These are phyloP conservation scores for Verticillium alfalfae DNA, from an alignment of 2,329 filamentous ascomycete species.

Conservation along the genomic window DNA sequence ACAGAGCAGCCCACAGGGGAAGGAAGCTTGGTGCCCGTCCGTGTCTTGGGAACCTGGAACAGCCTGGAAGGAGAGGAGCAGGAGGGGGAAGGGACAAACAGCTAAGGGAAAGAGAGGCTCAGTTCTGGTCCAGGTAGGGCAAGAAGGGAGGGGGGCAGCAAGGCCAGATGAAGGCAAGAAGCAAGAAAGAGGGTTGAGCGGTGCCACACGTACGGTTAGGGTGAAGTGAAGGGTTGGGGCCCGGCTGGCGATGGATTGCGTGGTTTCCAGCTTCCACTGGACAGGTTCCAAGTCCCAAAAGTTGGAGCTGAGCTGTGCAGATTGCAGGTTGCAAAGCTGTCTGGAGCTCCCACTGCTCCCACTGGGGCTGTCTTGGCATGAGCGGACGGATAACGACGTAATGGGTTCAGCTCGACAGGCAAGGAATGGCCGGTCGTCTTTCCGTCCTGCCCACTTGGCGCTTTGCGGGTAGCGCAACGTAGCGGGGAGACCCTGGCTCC, in stretches of 20 bases:
- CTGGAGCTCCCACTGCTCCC: neutral
- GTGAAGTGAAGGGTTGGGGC: slow-evolving; percentile 4
- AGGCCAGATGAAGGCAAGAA: slow-evolving; percentile 11
- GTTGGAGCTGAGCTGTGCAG: neutral
- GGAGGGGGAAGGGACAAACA: slow-evolving; percentile 10
- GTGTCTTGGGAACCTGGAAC: neutral
- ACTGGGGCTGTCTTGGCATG: neutral
- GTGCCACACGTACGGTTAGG: slow-evolving; percentile 4
- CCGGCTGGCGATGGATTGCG: neutral
- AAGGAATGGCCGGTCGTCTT: neutral
- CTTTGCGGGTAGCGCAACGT: neutral
- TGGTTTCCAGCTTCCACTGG: neutral
- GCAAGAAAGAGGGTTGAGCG: slow-evolving; percentile 3
- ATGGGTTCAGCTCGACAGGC: neutral
- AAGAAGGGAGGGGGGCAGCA: slow-evolving; percentile 2
- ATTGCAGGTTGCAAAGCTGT: neutral
- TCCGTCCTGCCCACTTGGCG: neutral
- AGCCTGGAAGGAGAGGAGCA: neutral
- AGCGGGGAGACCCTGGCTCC: neutral
- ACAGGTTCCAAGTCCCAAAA: neutral
- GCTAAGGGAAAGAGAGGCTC: slow-evolving; percentile 10
- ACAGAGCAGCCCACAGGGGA: neutral
- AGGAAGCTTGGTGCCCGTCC: neutral
- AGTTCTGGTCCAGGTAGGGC: neutral
- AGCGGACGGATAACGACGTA: neutral